Base-by-base conservation (phyloP, 768 basidiomycete species). In the Cystofilobasidium bisporidii region DNA sequence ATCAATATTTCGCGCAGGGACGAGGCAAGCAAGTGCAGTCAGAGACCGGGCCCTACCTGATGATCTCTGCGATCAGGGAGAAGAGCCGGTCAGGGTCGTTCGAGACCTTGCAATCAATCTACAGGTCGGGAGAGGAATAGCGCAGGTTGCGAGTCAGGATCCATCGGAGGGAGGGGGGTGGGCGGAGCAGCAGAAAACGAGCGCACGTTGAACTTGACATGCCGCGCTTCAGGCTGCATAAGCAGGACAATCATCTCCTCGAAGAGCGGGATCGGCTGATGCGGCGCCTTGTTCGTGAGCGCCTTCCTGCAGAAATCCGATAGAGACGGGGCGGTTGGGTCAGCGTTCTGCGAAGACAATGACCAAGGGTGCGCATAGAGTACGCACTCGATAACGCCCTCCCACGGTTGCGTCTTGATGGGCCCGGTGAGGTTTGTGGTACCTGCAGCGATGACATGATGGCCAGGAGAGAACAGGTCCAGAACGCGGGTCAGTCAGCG, bases 101-200 rank as follows among this genome's bases (percentile, higher is more conserved):
- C 74, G 91, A 86, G 32, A 87, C 83, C 79, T 99, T 99, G 75
- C 96, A 89, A 75, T 98, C 94, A 69, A 97, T 83, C 80, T 97
- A 85, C 69, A n/a, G 87, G 86, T n/a, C 28, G 41, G 78, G 81
- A 77, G 32, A 47, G 67, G 38, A 20, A n/a, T n/a, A n/a, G n/a
- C n/a, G n/a, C n/a, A n/a, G n/a, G n/a, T n/a, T n/a, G n/a, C n/a
- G n/a, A n/a, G n/a, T n/a, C n/a, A n/a, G n/a, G n/a, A n/a, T n/a
- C n/a, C n/a, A n/a, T n/a, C n/a, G n/a, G n/a, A n/a, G n/a, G n/a
- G n/a, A n/a, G n/a, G n/a, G n/a, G n/a, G n/a, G n/a, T n/a, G n/a
- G n/a, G n/a, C n/a, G n/a, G n/a, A n/a, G n/a, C n/a, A n/a, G n/a
- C 20, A 47, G 17, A 18, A 48, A 24, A 15, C 48, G 10, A 28